phyloP scores from a whole-genome alignment of 1,284 basidiomycete species.

The Phlebopus sp. region DNA sequence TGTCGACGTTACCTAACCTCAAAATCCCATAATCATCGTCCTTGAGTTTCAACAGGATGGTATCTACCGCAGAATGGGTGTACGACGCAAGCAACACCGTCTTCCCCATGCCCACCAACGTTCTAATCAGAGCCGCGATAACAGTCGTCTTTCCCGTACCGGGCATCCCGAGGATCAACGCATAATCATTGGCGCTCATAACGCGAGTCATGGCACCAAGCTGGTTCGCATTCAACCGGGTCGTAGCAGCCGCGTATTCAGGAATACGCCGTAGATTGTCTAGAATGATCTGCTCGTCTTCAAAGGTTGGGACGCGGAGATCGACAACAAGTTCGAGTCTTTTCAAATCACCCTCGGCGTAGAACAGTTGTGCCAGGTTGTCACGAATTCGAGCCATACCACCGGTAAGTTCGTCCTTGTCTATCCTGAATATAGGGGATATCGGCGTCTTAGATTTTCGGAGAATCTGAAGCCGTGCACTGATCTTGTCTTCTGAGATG shows the following conservation, averaged over 20 bases:
- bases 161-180: slow-evolving; percentile 94
- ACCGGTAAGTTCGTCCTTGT: slow-evolving; percentile 88
- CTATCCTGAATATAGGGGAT: slow-evolving; percentile 73
- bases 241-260: slow-evolving; percentile 23
- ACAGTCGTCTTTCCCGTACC: slow-evolving; percentile 98
- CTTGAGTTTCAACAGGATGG: slow-evolving; percentile 81
- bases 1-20: slow-evolving; percentile 88
- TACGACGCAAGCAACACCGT: slow-evolving; percentile 89
- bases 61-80: slow-evolving; percentile 98
- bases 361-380: slow-evolving; percentile 89
- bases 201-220: slow-evolving; percentile 70
- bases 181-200: slow-evolving; percentile 83
- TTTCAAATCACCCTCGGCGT: slow-evolving; percentile 65
- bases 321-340: slow-evolving; percentile 80
- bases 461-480: slow-evolving; percentile 19
- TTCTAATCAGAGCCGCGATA: slow-evolving; percentile 84
- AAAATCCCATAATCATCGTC: slow-evolving; percentile 71
- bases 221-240: slow-evolving; percentile 75
- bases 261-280: slow-evolving; percentile 17
- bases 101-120: slow-evolving; percentile 79
- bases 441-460: slow-evolving; percentile 12
- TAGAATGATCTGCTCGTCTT: slow-evolving; percentile 32
- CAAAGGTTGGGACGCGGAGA: slow-evolving; percentile 66
- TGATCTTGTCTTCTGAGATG: slow-evolving; percentile 56
- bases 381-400: slow-evolving; percentile 88